phyloP scores from a whole-genome alignment of 768 basidiomycete species.

The Chiua virens region DNA sequence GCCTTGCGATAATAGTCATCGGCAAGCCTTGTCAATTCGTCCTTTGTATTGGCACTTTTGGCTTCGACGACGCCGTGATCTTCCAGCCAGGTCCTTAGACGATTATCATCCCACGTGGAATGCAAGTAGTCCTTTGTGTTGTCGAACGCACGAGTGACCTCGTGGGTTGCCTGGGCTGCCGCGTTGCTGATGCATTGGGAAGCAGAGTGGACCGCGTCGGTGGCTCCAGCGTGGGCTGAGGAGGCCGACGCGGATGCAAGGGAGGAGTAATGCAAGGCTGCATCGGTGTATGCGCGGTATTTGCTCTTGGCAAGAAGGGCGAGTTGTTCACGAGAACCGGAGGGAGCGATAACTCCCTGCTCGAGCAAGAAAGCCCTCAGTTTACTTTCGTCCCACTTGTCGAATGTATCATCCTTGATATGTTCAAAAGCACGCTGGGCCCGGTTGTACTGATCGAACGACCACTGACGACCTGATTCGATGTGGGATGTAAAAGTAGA shows the following conservation, averaged over 20 bases:
- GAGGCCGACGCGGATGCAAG: conserved; percentile 49
- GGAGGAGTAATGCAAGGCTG: conserved; percentile 55
- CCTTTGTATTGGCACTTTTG: conserved; percentile 49
- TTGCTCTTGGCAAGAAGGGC: conserved; percentile 72
- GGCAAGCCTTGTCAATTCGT: conserved; percentile 71
- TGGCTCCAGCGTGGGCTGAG: conserved; percentile 51
- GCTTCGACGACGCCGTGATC: conserved; percentile 71
- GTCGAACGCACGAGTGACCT: conserved; percentile 54
- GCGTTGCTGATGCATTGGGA: conserved; percentile 41
- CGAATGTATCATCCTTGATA: conserved; percentile 61
- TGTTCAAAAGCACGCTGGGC: conserved; percentile 65
- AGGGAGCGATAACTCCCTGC: conserved; percentile 83
- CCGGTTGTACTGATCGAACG: conserved; percentile 58
- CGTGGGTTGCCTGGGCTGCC: conserved; percentile 53
- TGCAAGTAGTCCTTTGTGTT: conserved; percentile 85
- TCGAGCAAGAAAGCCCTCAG: conserved; percentile 83
- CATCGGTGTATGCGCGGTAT: conserved; percentile 58
- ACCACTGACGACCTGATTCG: conserved; percentile 44
- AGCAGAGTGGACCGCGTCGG: conserved; percentile 35
- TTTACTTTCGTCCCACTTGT: conserved; percentile 82
- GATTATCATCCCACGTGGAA: conserved; percentile 85
- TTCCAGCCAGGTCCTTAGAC: conserved; percentile 69
- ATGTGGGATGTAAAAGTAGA: conserved; percentile 35
- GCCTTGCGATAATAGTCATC: conserved; percentile 62
- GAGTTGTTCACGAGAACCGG: conserved; percentile 77